These are phyloP conservation scores for Mucor circinelloides DNA, from an alignment of 371 early-diverging fungal species.

Conservation along the genomic window DNA sequence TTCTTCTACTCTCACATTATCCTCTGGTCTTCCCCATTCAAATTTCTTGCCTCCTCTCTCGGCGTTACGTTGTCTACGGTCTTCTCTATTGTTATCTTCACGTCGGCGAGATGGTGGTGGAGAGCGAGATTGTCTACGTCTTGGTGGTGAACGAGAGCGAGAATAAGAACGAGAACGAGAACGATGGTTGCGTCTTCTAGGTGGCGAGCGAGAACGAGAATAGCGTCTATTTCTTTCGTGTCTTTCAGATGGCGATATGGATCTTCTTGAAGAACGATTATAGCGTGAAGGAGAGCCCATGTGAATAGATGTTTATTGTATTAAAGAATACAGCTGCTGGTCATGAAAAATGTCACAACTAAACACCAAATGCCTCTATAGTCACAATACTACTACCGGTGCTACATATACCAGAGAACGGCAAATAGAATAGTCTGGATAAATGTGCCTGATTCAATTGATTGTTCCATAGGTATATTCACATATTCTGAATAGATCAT, in stretches of 20 bases:
- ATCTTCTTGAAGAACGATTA: conserved; percentile 5
- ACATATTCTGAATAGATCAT: not conserved
- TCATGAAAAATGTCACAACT: not conserved
- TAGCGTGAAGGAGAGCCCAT: conserved; percentile 17
- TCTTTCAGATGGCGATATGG: conserved; percentile 9
- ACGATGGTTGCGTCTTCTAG: conserved; percentile 1
- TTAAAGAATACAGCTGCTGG: not conserved
- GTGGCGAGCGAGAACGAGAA: conserved; percentile 5
- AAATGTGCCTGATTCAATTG: not conserved
- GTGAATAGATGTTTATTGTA: not conserved
- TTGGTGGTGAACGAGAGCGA: conserved; percentile 5
- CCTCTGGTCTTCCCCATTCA: conserved; percentile 33
- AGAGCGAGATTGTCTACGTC: conserved; percentile 17
- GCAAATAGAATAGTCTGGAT: not conserved
- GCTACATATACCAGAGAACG: not conserved
- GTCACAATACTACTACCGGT: not conserved
- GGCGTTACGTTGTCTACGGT: not conserved
- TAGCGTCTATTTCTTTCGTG: conserved; percentile 2
- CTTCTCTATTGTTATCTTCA: conserved; percentile 7
- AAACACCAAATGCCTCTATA: not conserved
- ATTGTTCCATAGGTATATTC: no score
- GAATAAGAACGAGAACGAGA: conserved; percentile 11
- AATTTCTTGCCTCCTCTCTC: conserved; percentile 27
- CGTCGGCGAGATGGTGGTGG: conserved; percentile 22
- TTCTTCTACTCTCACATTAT: conserved; percentile 40